Evolutionary conservation across 352 stramenopile species (phyloP).

Genomic region (Pythium volutum): DNA sequence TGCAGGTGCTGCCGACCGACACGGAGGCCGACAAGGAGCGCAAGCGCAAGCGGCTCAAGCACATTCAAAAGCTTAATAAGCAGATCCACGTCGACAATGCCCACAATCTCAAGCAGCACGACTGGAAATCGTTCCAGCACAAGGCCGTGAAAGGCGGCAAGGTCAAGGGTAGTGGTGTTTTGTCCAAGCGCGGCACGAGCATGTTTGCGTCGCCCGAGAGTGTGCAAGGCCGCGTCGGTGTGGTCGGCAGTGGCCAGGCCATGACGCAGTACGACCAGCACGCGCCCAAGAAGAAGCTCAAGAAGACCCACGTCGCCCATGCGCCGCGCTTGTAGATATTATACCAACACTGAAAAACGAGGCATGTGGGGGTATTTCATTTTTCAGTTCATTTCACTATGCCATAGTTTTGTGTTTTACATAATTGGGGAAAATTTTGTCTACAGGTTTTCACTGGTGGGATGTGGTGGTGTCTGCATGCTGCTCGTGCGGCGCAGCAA

Average conservation of each 20-base stretch:
- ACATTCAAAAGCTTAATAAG: conserved; percentile 86
- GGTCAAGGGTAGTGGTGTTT: conserved; percentile 65
- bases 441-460: background rate
- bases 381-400: too few species aligned
- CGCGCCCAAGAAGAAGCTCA: conserved; percentile 75
- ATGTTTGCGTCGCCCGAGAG: conserved; percentile 89
- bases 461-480: background rate
- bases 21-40: conserved; percentile 82
- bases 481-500: conserved; percentile 19
- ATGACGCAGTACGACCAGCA: conserved; percentile 78
- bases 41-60: conserved; percentile 78
- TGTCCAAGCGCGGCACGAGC: conserved; percentile 77
- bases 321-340: conserved; percentile 22
- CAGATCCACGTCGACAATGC: conserved; percentile 86
- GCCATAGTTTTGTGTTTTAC: too few species aligned
- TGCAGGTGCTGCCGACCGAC: conserved; percentile 81
- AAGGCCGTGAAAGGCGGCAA: conserved; percentile 74
- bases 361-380: too few species aligned
- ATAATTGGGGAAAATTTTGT: too few species aligned
- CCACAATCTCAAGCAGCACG: conserved; percentile 79
- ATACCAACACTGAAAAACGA: background rate
- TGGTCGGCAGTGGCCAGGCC: conserved; percentile 84
- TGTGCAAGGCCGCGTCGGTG: conserved; percentile 79
- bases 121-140: conserved; percentile 84
- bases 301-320: conserved; percentile 25